A percentile compares a stretch with the other conserved stretches of the same genome.
Conservation (phyloP, 2,329 filamentous ascomycete genomes). For the Tolypocladium tundrense region DNA sequence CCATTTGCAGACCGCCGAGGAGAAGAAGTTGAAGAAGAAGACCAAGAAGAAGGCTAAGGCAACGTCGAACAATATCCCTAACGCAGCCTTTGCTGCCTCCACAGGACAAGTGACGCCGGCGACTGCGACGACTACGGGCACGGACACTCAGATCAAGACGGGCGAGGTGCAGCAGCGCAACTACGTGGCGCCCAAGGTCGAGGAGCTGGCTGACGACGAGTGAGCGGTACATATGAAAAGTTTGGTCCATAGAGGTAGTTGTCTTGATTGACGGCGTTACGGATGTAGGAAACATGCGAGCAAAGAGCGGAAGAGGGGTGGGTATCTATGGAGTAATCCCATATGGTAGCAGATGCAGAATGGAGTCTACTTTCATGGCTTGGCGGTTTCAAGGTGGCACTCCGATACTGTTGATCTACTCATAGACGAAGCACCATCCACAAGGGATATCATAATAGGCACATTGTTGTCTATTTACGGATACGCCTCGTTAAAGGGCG, state of each 20-base stretch:
- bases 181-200: slow-evolving; percentile 42
- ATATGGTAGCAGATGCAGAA: background rate
- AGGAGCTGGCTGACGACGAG: slow-evolving; percentile 43
- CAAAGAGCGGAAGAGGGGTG: background rate
- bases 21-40: slow-evolving; percentile 23
- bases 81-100: slow-evolving; percentile 37
- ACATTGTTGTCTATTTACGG: background rate
- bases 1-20: slow-evolving; percentile 7
- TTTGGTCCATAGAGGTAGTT: background rate
- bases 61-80: slow-evolving; percentile 18
- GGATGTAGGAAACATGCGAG: slow-evolving; percentile 4
- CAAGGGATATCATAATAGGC: no score
- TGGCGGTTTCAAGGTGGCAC: background rate
- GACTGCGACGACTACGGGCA: slow-evolving; percentile 46
- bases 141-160: slow-evolving; percentile 42
- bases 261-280: slow-evolving; percentile 12
- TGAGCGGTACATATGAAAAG: slow-evolving; percentile 13
- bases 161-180: slow-evolving; percentile 27
- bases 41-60: slow-evolving; percentile 48
- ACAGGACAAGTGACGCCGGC: slow-evolving; percentile 43
- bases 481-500: background rate
- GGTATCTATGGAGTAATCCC: background rate
- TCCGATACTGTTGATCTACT: background rate
- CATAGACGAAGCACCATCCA: no score
- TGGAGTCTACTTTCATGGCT: background rate